A percentile compares a stretch with the other conserved stretches of the same genome.
These are phyloP conservation scores for Breynia disticha DNA, from an alignment of 441 rosid species.

Conservation along the genomic window DNA sequence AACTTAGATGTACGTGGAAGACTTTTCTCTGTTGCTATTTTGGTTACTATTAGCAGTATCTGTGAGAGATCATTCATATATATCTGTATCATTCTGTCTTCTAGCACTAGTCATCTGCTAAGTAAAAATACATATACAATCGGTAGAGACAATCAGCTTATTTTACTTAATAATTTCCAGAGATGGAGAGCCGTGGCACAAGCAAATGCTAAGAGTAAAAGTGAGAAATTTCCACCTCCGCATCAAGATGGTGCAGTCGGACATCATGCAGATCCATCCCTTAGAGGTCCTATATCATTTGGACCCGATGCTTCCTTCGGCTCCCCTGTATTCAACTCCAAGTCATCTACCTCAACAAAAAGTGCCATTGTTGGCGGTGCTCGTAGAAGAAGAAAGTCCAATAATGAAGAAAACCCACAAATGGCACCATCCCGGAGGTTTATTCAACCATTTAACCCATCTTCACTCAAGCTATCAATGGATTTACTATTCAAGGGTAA, in stretches of 20 bases:
- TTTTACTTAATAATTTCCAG: slow-evolving; percentile 29
- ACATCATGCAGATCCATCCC: slow-evolving; percentile 34
- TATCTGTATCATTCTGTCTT: too few relatives aligned
- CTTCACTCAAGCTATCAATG: slow-evolving; percentile 39
- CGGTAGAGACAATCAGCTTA: too few relatives aligned
- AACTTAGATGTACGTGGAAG: slow-evolving; percentile 51
- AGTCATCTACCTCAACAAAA: slow-evolving; percentile 32
- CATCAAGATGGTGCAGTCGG: slow-evolving; percentile 90
- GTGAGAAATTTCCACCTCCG: slow-evolving; percentile 96
- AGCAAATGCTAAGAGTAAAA: slow-evolving; percentile 66
- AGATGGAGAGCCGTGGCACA: slow-evolving; percentile 57
- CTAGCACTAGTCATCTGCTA: too few relatives aligned
- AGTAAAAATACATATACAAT: too few relatives aligned
- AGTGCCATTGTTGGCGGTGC: slow-evolving; percentile 27
- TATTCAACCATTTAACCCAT: slow-evolving; percentile 33
- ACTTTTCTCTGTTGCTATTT: not conserved
- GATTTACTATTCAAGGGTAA: slow-evolving; percentile 49
- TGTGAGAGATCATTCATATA: too few relatives aligned
- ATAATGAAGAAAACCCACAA: slow-evolving; percentile 32
- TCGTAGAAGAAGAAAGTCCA: slow-evolving; percentile 35
- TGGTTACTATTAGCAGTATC: too few relatives aligned
- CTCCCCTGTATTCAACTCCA: slow-evolving; percentile 28
- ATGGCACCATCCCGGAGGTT: slow-evolving; percentile 41
- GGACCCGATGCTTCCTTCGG: slow-evolving; percentile 36
- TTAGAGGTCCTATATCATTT: slow-evolving; percentile 37